A percentile compares a stretch with the other conserved stretches of the same genome.
Evolutionary conservation across 129 eudicot species (phyloP).

Genomic region (Erigeron canadensis): DNA sequence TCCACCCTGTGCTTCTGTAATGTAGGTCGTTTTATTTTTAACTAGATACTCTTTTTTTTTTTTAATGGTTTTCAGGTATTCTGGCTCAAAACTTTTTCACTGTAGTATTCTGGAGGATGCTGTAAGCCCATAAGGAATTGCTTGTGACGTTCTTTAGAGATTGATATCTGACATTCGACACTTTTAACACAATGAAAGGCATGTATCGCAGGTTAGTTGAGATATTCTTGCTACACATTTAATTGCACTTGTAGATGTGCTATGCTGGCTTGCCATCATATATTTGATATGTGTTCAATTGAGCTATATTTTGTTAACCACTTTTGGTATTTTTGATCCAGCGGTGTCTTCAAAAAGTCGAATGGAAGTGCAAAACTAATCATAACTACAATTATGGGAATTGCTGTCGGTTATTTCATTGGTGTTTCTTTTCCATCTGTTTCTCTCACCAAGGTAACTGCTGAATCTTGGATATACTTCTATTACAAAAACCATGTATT

Average conservation of each 20-base stretch:
- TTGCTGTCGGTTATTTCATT: conserved; percentile 87
- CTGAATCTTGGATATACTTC: conserved; percentile 21
- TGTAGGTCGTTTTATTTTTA: background rate
- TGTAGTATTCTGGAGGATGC: conserved; percentile 33
- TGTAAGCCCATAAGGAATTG: conserved; percentile 24
- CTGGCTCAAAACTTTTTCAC: conserved; percentile 9
- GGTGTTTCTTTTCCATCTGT: conserved; percentile 94
- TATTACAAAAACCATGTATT: conserved; percentile 6
- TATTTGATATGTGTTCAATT: background rate
- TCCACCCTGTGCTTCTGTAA: background rate
- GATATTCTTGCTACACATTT: conserved; percentile 2
- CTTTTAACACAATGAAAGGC: conserved; percentile 57
- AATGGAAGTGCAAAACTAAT: conserved; percentile 79
- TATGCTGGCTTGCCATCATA: conserved; percentile 6
- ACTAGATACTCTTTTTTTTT: background rate
- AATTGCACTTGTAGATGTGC: conserved; percentile 7
- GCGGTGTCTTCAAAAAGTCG: conserved; percentile 77
- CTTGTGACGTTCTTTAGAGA: conserved; percentile 37
- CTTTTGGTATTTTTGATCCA: conserved; percentile 32
- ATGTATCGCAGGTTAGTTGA: conserved; percentile 73
- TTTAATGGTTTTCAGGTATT: conserved; percentile 40
- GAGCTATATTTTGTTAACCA: conserved; percentile 5
- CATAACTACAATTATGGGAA: conserved; percentile 76
- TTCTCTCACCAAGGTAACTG: conserved; percentile 75
- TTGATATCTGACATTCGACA: conserved; percentile 37